Conservation (phyloP, 352 stramenopile genomes). For the Phytophthora pisi region DNA sequence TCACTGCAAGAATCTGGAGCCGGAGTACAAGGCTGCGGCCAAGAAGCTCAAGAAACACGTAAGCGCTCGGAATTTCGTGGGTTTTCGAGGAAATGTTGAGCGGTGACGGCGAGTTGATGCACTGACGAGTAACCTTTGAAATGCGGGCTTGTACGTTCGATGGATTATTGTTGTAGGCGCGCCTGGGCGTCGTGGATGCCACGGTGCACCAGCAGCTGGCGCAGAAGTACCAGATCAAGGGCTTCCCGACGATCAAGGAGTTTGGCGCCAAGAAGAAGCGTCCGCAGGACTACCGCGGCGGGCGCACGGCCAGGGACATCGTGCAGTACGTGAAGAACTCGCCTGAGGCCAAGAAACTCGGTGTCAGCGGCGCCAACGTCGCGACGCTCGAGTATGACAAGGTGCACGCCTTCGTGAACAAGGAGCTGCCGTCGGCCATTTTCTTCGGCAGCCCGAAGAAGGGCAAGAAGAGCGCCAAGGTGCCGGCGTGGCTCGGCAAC, state of each 20-base stretch:
- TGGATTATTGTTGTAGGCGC: slow-evolving; percentile 48
- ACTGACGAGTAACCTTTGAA: slow-evolving; percentile 20
- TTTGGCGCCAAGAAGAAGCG: slow-evolving; percentile 86
- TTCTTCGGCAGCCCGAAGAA: slow-evolving; percentile 71
- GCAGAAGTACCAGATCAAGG: slow-evolving; percentile 79
- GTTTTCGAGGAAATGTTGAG: slow-evolving; percentile 5
- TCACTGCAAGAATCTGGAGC: slow-evolving; percentile 91
- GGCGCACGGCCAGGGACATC: slow-evolving; percentile 66
- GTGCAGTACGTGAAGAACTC: slow-evolving; percentile 78
- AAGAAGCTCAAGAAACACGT: slow-evolving; percentile 87
- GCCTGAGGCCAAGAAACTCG: slow-evolving; percentile 69
- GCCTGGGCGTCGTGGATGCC: slow-evolving; percentile 70
- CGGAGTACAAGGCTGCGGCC: slow-evolving; percentile 88
- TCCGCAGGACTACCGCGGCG: slow-evolving; percentile 71
- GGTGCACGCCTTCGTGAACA: slow-evolving; percentile 64
- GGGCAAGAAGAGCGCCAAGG: slow-evolving; percentile 52
- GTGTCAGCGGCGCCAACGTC: slow-evolving; percentile 55
- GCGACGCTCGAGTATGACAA: slow-evolving; percentile 53
- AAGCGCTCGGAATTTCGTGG: not conserved
- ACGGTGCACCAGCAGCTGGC: slow-evolving; percentile 65
- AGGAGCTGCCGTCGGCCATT: slow-evolving; percentile 61
- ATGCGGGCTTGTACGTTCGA: not conserved
- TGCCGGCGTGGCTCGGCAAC: slow-evolving; percentile 59
- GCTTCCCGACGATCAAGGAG: slow-evolving; percentile 86
- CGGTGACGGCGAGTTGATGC: slow-evolving; percentile 1